phyloP scores from a whole-genome alignment of 352 stramenopile species.

The Phytophthora pluvialis region DNA sequence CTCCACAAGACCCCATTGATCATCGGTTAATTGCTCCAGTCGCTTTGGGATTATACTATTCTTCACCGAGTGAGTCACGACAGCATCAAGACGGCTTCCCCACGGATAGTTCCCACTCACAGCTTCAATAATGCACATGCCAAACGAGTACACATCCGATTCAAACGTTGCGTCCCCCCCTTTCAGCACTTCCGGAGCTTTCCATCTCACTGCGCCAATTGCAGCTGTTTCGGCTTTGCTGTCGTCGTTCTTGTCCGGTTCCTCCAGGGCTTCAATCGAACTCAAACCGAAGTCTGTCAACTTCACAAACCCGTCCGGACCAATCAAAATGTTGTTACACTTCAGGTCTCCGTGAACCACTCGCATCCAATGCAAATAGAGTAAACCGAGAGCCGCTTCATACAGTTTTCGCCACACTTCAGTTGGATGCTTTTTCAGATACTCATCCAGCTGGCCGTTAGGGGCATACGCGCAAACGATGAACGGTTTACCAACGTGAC shows the following conservation, averaged over 20 bases:
- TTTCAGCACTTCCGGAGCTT: conserved; percentile 19
- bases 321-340: conserved; percentile 37
- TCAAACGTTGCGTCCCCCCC: conserved; percentile 6
- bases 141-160: conserved; percentile 38
- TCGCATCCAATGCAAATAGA: conserved; percentile 8
- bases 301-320: conserved; percentile 28
- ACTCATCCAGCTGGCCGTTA: conserved; percentile 23
- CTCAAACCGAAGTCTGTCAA: conserved; percentile 38
- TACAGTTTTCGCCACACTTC: conserved; percentile 29
- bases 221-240: no score
- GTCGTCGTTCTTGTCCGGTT: no score
- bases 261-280: neutral
- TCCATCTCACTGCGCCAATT: conserved; percentile 23
- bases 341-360: conserved; percentile 31
- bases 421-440: conserved; percentile 10
- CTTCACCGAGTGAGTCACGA: no score
- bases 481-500: conserved; percentile 25
- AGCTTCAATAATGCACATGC: conserved; percentile 21
- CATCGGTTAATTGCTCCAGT: no score
- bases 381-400: conserved; percentile 21
- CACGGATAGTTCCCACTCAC: conserved; percentile 24
- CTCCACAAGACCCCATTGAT: no score
- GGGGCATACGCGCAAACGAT: conserved; percentile 36
- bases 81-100: neutral
- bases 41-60: no score